Evolutionary conservation across 345 rosid species (phyloP).

Genomic region (Camelina sativa): DNA sequence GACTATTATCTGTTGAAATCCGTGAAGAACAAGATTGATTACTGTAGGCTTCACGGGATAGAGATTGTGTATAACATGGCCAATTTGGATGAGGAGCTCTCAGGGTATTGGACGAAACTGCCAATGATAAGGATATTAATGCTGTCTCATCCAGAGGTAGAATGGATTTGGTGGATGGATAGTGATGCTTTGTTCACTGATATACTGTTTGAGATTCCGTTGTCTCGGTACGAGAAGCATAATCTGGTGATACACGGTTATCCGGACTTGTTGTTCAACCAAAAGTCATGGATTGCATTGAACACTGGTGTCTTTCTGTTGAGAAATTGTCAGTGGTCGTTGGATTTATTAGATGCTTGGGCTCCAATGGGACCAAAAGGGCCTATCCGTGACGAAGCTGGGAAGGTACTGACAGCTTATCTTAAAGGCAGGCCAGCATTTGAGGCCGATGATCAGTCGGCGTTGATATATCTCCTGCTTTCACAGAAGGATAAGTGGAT

Average conservation of each 20-base stretch:
- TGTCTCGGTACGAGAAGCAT: conserved; percentile 61
- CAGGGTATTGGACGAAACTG: conserved; percentile 93
- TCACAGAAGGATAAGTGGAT: conserved; percentile 85
- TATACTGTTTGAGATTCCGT: conserved; percentile 82
- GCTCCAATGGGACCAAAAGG: conserved; percentile 99
- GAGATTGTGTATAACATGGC: conserved; percentile 97
- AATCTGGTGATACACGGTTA: conserved; percentile 93
- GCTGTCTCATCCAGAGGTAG: conserved; percentile 92
- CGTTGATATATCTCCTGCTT: conserved; percentile 81
- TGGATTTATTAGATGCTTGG: conserved; percentile 94
- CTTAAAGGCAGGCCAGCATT: conserved; percentile 87
- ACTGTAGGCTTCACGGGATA: conserved; percentile 94
- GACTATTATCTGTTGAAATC: conserved; percentile 84
- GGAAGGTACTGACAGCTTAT: conserved; percentile 82
- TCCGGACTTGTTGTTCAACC: conserved; percentile 75
- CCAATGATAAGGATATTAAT: conserved; percentile 88
- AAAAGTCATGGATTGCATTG: conserved; percentile 95
- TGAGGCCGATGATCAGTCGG: conserved; percentile 95
- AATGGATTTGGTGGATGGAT: conserved; percentile 99
- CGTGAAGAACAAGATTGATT: conserved; percentile 91
- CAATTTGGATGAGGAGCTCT: conserved; percentile 78
- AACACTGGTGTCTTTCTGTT: conserved; percentile 87
- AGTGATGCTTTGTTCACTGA: conserved; percentile 98
- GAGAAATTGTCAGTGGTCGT: conserved; percentile 93
- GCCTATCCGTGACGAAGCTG: conserved; percentile 74